phyloP scores from a whole-genome alignment of 2,329 filamentous ascomycete genomes.

The Rutstroemia sp. region DNA sequence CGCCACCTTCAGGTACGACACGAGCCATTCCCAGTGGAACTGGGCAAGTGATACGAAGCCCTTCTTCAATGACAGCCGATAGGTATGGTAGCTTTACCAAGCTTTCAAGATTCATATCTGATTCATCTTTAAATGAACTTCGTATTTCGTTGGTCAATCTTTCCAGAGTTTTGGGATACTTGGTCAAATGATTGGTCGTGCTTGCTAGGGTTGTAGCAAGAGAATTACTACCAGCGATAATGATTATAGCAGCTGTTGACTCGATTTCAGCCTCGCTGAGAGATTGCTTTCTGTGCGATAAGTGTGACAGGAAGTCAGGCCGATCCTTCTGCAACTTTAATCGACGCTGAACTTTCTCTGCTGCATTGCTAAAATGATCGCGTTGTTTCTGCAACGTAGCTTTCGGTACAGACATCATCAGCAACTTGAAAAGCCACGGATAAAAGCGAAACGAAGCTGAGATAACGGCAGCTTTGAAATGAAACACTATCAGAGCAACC shows the following conservation, averaged over 20 bases:
- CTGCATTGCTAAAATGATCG: conserved; percentile 16
- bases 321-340: conserved; percentile 19
- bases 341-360: conserved; percentile 12
- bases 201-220: conserved; percentile 15
- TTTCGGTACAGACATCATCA: conserved; percentile 6
- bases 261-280: conserved; percentile 9
- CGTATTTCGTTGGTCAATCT: conserved; percentile 35
- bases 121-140: conserved; percentile 29
- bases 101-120: conserved; percentile 32
- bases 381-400: conserved; percentile 11
- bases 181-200: conserved; percentile 20
- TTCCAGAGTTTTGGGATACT: conserved; percentile 26
- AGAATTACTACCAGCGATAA: conserved; percentile 13
- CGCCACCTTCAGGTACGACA: not conserved
- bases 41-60: conserved; percentile 7
- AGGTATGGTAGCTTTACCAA: conserved; percentile 2
- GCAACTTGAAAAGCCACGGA: conserved; percentile 7
- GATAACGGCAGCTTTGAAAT: conserved; percentile 18
- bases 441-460: conserved; percentile 15
- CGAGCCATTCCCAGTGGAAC: conserved; percentile 3
- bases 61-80: conserved; percentile 4
- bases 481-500: conserved; percentile 23
- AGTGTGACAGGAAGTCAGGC: conserved; percentile 30
- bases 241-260: conserved; percentile 4
- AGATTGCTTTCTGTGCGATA: conserved; percentile 14